These are phyloP conservation scores for Suillus plorans DNA, from an alignment of 768 basidiomycete species.

Conservation along the genomic window DNA sequence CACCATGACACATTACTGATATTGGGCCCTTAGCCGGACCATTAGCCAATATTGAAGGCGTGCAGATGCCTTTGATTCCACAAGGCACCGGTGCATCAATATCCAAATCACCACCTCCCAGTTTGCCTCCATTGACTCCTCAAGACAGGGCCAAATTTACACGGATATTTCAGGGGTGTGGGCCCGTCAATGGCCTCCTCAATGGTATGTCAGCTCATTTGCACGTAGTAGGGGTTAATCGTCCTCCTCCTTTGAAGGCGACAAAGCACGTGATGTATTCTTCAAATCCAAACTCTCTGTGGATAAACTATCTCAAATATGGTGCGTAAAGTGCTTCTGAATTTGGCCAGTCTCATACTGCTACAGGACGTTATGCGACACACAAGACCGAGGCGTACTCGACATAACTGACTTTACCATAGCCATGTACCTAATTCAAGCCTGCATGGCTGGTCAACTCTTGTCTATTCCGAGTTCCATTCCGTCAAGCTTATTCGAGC, in stretches of 20 bases:
- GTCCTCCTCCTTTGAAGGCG: slow-evolving; percentile 44
- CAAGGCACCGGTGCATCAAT: slow-evolving; percentile 55
- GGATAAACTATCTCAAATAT: slow-evolving; percentile 90
- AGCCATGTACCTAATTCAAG: slow-evolving; percentile 96
- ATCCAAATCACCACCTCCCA: slow-evolving; percentile 58
- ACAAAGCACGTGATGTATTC: slow-evolving; percentile 88
- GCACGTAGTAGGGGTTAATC: slow-evolving; percentile 3
- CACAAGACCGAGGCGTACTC: slow-evolving; percentile 84
- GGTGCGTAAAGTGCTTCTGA: slow-evolving; percentile 47
- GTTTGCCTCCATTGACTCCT: slow-evolving; percentile 66
- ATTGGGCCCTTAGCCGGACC: slow-evolving; percentile 65
- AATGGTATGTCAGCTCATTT: slow-evolving; percentile 50
- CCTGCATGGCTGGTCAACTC: slow-evolving; percentile 78
- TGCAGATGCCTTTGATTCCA: slow-evolving; percentile 48
- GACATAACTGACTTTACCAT: slow-evolving; percentile 92
- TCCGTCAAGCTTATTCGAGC: slow-evolving; percentile 84
- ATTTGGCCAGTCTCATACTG: neutral
- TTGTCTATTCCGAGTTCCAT: slow-evolving; percentile 69
- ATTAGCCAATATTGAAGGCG: slow-evolving; percentile 74
- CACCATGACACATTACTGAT: slow-evolving; percentile 14
- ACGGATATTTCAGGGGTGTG: slow-evolving; percentile 69
- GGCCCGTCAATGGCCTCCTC: slow-evolving; percentile 75
- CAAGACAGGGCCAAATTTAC: slow-evolving; percentile 87
- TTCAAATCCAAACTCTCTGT: slow-evolving; percentile 86
- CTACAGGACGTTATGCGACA: slow-evolving; percentile 89